These are phyloP conservation scores for Parasitella parasitica DNA, from an alignment of 371 early-diverging fungal species.

Conservation along the genomic window DNA sequence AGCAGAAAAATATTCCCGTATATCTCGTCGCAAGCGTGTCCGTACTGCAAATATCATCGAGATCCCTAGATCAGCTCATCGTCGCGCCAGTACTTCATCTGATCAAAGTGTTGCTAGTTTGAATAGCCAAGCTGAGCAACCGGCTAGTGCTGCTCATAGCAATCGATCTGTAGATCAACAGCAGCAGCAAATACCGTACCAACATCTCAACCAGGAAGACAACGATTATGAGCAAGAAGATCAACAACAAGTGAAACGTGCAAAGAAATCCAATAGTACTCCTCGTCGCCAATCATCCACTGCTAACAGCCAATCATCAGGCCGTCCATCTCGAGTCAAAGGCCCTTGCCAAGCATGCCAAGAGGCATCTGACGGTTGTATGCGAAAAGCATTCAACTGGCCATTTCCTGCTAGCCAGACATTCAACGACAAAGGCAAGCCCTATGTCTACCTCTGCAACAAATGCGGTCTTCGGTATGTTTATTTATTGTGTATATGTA, in stretches of 20 bases:
- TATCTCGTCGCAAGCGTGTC: background rate
- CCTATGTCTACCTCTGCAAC: constrained; percentile 53
- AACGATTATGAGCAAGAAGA: background rate
- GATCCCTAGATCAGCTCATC: background rate
- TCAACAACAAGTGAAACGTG: background rate
- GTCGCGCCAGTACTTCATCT: background rate
- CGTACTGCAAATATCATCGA: background rate
- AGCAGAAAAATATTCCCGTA: background rate
- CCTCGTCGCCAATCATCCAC: constrained; percentile 8
- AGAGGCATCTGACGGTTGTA: constrained; percentile 48
- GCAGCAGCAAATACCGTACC: background rate
- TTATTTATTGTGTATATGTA: background rate
- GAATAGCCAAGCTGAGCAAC: background rate
- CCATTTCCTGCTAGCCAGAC: constrained; percentile 39
- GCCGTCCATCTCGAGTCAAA: constrained; percentile 42
- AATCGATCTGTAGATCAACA: background rate
- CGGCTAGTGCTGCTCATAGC: background rate
- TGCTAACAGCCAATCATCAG: constrained; percentile 19
- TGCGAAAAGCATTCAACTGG: constrained; percentile 56
- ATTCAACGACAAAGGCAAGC: constrained; percentile 44
- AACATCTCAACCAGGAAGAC: background rate
- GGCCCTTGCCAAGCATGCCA: constrained; percentile 54
- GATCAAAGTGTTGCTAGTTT: background rate
- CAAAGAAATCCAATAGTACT: background rate
- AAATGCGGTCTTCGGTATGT: constrained; percentile 54